phyloP scores from a whole-genome alignment of 2,329 filamentous ascomycete genomes.

The Ophiostoma perfectum region DNA sequence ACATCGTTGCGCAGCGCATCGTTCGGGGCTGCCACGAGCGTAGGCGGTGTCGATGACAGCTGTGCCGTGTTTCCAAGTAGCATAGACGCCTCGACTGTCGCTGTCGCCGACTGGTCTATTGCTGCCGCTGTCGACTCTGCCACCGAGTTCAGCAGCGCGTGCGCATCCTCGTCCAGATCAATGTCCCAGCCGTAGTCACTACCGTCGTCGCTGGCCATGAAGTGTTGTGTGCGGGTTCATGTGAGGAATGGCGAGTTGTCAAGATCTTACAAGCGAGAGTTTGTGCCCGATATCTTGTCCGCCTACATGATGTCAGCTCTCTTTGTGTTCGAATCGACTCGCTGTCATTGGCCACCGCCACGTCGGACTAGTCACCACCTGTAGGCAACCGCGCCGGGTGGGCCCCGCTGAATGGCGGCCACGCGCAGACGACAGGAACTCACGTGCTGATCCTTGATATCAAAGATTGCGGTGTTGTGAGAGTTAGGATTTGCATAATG shows the following conservation, averaged over 20 bases:
- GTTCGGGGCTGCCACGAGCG: not conserved
- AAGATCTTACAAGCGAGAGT: too few relatives aligned
- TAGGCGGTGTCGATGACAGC: not conserved
- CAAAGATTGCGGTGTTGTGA: too few relatives aligned
- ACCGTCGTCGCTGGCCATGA: conserved; percentile 29
- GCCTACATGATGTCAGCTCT: not conserved
- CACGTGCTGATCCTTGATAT: conserved; percentile 12
- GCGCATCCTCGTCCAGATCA: conserved; percentile 42
- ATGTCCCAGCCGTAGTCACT: conserved; percentile 46
- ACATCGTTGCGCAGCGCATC: conserved; percentile 5
- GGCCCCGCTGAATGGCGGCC: not conserved
- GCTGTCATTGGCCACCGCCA: not conserved
- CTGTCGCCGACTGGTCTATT: not conserved
- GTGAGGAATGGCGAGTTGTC: not conserved
- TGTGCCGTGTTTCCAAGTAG: not conserved
- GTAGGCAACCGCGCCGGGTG: conserved; percentile 9
- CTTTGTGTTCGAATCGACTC: not conserved
- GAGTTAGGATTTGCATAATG: too few relatives aligned
- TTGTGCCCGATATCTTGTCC: too few relatives aligned
- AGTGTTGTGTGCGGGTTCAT: not conserved
- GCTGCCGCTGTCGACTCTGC: not conserved
- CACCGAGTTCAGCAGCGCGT: conserved; percentile 18
- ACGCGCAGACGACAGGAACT: conserved; percentile 19
- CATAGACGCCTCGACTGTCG: not conserved
- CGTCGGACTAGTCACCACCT: not conserved